Percentiles rank a stretch among this genome's conserved stretches.
Evolutionary conservation across 257 asterid species (phyloP).

Genomic region (Solanum etuberosum): DNA sequence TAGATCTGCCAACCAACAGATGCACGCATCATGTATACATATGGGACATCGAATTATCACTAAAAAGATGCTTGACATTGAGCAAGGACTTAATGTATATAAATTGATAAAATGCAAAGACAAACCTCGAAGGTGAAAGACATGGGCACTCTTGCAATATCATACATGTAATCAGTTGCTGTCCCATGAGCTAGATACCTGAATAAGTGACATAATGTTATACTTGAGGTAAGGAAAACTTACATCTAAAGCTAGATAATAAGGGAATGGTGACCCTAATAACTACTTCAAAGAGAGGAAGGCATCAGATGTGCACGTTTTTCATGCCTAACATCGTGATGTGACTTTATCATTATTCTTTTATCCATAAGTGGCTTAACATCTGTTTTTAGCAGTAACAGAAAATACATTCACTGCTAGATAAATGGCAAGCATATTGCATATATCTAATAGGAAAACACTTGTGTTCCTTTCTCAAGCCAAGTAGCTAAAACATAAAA

Average conservation of each 20-base stretch:
- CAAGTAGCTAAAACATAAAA: neutral
- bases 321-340: neutral
- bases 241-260: neutral
- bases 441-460: neutral
- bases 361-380: neutral
- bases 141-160: constrained; percentile 90
- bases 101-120: neutral
- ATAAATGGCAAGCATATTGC: neutral
- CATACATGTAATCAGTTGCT: constrained; percentile 95
- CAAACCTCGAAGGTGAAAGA: constrained; percentile 95
- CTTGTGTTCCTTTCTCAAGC: neutral
- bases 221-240: neutral
- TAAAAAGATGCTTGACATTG: neutral
- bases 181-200: constrained; percentile 99
- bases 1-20: constrained; percentile 49
- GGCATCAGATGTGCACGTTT: neutral
- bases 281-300: neutral
- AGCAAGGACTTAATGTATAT: neutral
- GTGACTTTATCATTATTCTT: neutral
- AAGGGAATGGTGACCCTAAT: neutral
- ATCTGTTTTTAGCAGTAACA: neutral
- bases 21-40: neutral
- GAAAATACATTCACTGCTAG: neutral
- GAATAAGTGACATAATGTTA: neutral
- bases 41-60: neutral